These are phyloP conservation scores for Eucalyptus globulus DNA, from an alignment of 345 rosid species.

Conservation along the genomic window DNA sequence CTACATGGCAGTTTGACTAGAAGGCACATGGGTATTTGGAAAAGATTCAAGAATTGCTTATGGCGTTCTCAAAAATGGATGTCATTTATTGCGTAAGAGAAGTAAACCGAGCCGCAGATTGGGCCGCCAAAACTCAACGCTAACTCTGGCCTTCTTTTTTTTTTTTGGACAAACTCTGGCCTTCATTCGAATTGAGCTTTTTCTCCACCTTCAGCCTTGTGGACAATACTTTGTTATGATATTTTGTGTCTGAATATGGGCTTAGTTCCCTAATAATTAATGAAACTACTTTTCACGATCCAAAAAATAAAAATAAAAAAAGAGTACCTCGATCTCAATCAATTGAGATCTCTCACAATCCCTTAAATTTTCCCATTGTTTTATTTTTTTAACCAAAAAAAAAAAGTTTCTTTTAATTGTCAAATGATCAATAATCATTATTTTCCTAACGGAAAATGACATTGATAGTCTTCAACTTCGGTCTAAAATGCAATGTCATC, in stretches of 20 bases:
- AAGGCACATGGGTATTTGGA: background rate
- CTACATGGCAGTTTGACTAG: background rate
- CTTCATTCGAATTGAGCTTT: background rate
- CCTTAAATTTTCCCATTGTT: background rate
- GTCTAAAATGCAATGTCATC: no score
- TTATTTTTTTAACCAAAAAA: no score
- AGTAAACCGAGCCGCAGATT: background rate
- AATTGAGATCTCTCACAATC: background rate
- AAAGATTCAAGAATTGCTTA: background rate
- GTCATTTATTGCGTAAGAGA: background rate
- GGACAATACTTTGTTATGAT: background rate
- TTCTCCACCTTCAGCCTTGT: background rate
- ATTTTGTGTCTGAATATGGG: background rate
- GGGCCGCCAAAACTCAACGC: background rate
- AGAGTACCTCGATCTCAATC: no score
- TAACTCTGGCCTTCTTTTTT: no score
- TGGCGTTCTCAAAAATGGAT: background rate
- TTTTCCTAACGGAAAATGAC: no score
- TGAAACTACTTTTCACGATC: no score
- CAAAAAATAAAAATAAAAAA: no score
- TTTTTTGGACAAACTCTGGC: background rate
- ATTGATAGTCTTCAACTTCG: background rate
- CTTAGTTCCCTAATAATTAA: background rate
- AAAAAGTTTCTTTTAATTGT: no score
- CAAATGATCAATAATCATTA: background rate